Evolutionary conservation across 805 yeast genomes (phyloP), one percentile per base, ranked within the genome.

Genomic region (Wickerhamiella allomyrinae): DNA sequence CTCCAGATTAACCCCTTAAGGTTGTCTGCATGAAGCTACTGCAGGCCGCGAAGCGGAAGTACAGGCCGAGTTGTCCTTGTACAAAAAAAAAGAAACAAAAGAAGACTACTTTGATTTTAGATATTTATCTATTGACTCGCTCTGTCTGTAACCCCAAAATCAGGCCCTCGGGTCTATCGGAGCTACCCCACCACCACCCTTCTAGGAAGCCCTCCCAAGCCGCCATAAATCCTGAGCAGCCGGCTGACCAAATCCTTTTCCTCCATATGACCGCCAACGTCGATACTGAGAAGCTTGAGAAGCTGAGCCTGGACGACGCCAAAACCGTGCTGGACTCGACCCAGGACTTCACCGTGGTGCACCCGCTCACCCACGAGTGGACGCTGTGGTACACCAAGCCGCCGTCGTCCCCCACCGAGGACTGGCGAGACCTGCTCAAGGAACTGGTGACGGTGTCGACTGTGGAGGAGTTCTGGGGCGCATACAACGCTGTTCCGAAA

Each of bases 401-500:
- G 47, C 78, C 84, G 47, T 75, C 77, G 46, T 70, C 69, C 50
- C 47, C 50, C 27, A 68, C 68, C 51, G 94, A 85, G 66, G 76
- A 84, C 56, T 89, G 97, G 97, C 74, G 84, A 42, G 94, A 87
- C 57, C 72, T 86, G 51, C 72, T 91, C 58, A 86, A 86, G 68
- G 93, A 95, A 44, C 93, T 91, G 40, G 89, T 86, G 53, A 76
- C 93, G 20, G 85, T 91, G 56, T 73, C 77, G 42, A 77, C 95
- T n/a, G 97, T 91, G 41, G 98, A 91, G 69, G 96, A 89, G 63
- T 91, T 91, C 69, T 91, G 98, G 98, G 98, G 97, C 20, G 80
- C 89, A 51, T 82, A 76, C 70, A 87, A 91, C 65, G 81, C 93
- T 34, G 79, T 91, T 54, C 97, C 97, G 52, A 77, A 76, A 55